Conservation (phyloP, 148 eudicot species). For the Euryodendron excelsum region DNA sequence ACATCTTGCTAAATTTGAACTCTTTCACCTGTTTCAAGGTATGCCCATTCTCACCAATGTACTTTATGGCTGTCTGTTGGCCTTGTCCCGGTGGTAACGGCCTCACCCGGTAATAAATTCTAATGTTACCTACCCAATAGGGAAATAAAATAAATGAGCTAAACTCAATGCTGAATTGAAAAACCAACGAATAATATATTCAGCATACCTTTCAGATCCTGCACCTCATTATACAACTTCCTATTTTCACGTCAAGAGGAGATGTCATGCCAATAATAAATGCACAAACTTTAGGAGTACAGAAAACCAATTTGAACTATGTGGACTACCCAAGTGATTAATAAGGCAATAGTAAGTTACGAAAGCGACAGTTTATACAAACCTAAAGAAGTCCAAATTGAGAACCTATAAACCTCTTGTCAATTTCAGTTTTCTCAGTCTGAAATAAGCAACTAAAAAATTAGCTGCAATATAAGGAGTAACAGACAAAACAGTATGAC, state of each 20-base stretch:
- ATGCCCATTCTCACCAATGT: conserved; percentile 87
- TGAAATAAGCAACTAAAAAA: conserved; percentile 29
- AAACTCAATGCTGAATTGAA: background rate
- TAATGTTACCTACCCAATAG: conserved; percentile 67
- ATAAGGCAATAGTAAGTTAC: conserved; percentile 16
- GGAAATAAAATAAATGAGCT: conserved; percentile 8
- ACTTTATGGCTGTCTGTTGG: conserved; percentile 78
- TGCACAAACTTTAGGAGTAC: background rate
- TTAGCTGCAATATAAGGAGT: background rate
- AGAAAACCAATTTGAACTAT: conserved; percentile 10
- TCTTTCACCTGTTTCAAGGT: conserved; percentile 82
- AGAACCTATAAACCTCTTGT: conserved; percentile 58
- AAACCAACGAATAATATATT: conserved; percentile 5
- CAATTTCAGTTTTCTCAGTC: conserved; percentile 67
- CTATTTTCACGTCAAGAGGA: conserved; percentile 44
- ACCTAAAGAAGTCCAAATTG: conserved; percentile 66
- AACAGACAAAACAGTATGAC: background rate
- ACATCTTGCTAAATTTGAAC: conserved; percentile 84
- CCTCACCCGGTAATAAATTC: conserved; percentile 87
- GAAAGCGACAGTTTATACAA: conserved; percentile 17
- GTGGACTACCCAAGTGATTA: conserved; percentile 55
- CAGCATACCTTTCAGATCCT: conserved; percentile 85
- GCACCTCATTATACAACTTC: conserved; percentile 89
- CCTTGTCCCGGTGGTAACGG: too few species aligned
- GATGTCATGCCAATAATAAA: conserved; percentile 13